A percentile compares a stretch with the other conserved stretches of the same genome.
These are phyloP conservation scores for Diaporthe capsici DNA, from an alignment of 2,329 filamentous ascomycete species.

Conservation along the genomic window DNA sequence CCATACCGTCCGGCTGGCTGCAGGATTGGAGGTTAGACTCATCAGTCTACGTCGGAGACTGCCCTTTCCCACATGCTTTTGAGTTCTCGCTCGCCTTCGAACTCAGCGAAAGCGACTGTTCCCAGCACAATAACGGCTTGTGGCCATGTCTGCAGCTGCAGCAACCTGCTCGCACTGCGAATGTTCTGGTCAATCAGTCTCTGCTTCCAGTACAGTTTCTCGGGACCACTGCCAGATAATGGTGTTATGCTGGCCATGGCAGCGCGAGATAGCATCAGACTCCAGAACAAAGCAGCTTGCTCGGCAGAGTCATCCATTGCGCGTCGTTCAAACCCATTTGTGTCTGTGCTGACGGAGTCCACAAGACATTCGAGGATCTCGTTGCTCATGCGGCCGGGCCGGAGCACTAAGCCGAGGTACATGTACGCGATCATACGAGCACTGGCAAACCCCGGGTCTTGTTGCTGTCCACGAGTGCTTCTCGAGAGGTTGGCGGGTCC, in stretches of 20 bases:
- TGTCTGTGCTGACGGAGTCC: not conserved
- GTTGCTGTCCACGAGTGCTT: not conserved
- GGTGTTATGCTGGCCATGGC: slow-evolving; percentile 14
- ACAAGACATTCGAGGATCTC: slow-evolving; percentile 51
- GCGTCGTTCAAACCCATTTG: not conserved
- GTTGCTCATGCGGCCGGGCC: slow-evolving; percentile 55
- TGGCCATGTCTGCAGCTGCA: slow-evolving; percentile 20
- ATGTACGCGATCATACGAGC: slow-evolving; percentile 62
- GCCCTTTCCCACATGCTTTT: not conserved
- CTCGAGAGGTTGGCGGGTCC: not conserved
- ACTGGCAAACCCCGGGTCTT: not conserved
- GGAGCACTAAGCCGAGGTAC: slow-evolving; percentile 61
- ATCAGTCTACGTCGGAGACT: not conserved
- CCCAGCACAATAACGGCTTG: not conserved
- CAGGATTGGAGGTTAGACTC: not conserved
- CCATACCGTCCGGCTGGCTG: not conserved
- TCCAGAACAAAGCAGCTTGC: slow-evolving; percentile 16
- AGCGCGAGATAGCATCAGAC: slow-evolving; percentile 1
- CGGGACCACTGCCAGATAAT: not conserved
- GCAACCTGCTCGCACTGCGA: not conserved
- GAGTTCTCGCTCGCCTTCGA: slow-evolving; percentile 25
- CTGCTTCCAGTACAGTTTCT: not conserved
- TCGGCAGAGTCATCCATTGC: not conserved
- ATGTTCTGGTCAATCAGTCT: not conserved
- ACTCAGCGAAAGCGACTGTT: slow-evolving; percentile 1